A percentile compares a stretch with the other conserved stretches of the same genome.
Conservation (phyloP, 192 early-diverging fungal genomes). For the Podila verticillata region DNA sequence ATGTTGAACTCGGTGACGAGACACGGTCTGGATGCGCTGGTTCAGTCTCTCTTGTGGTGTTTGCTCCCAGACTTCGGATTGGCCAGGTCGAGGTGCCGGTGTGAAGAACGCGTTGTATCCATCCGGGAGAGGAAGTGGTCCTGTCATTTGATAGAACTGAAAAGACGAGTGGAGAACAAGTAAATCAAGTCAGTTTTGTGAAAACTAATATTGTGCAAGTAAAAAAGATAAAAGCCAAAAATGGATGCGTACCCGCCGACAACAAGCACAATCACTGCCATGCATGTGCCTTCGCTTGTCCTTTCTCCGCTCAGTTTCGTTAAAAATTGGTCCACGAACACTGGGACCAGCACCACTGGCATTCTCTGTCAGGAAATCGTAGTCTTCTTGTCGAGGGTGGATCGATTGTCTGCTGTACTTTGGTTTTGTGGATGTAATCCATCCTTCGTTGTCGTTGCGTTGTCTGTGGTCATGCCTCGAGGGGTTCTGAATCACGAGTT, state of each 20-base stretch:
- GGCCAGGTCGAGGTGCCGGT: slow-evolving; percentile 35
- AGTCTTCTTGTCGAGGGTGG: background rate
- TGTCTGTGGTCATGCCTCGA: background rate
- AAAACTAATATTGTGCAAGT: too few relatives aligned
- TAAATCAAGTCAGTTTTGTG: background rate
- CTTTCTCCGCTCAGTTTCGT: slow-evolving; percentile 37
- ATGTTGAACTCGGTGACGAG: slow-evolving; percentile 40
- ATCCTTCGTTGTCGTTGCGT: background rate
- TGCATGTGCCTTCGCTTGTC: slow-evolving; percentile 44
- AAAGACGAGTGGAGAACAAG: background rate
- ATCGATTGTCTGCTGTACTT: too few relatives aligned
- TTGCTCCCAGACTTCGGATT: slow-evolving; percentile 40
- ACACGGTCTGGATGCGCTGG: slow-evolving; percentile 33
- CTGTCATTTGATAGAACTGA: slow-evolving; percentile 43
- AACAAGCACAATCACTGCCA: slow-evolving; percentile 41
- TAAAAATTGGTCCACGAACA: slow-evolving; percentile 21
- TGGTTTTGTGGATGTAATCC: background rate
- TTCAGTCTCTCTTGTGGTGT: slow-evolving; percentile 23
- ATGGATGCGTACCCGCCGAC: slow-evolving; percentile 20
- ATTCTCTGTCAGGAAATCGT: background rate
- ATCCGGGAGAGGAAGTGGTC: slow-evolving; percentile 37
- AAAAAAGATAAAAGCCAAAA: background rate
- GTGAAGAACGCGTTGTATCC: slow-evolving; percentile 43
- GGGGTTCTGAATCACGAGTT: background rate
- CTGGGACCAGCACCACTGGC: background rate